These are phyloP conservation scores for Ramaria sp. DNA, from an alignment of 768 basidiomycete genomes.

Conservation along the genomic window DNA sequence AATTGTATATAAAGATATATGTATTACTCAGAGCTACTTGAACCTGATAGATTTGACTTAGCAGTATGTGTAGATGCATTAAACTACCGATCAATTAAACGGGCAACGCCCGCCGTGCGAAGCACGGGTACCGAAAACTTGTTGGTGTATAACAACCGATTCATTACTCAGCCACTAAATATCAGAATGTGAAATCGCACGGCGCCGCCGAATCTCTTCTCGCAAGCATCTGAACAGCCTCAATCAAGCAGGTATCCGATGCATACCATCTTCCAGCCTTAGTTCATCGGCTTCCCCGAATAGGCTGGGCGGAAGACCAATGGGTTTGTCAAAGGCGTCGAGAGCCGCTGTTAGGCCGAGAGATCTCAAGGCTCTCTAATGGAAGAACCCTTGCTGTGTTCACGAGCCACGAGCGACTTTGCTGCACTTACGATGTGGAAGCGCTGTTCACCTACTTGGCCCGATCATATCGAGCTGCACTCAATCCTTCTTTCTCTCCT, in stretches of 20 bases:
- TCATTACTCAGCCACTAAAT: background rate
- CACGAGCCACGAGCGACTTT: background rate
- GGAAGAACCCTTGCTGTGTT: constrained; percentile 5
- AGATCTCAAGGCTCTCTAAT: constrained; percentile 50
- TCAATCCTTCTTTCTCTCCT: constrained; percentile 65
- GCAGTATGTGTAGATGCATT: no score
- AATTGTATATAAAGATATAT: no score
- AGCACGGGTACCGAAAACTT: constrained; percentile 89
- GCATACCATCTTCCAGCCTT: constrained; percentile 63
- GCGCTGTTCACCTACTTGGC: constrained; percentile 53
- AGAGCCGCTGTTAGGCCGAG: constrained; percentile 78
- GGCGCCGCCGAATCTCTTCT: constrained; percentile 49
- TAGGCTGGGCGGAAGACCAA: constrained; percentile 82
- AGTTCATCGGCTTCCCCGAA: constrained; percentile 81
- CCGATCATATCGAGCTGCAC: constrained; percentile 58
- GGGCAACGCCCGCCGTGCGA: no score
- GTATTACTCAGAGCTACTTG: no score
- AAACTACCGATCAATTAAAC: no score
- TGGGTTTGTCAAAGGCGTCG: constrained; percentile 78
- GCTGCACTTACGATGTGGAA: constrained; percentile 43
- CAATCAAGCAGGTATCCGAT: constrained; percentile 58
- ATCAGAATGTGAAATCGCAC: constrained; percentile 28
- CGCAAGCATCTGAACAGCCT: constrained; percentile 60
- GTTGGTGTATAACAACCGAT: background rate
- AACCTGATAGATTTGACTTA: no score